Evolutionary conservation across 495 filamentous ascomycete species (phyloP).

Genomic region (Aspergillus bridgeri): DNA sequence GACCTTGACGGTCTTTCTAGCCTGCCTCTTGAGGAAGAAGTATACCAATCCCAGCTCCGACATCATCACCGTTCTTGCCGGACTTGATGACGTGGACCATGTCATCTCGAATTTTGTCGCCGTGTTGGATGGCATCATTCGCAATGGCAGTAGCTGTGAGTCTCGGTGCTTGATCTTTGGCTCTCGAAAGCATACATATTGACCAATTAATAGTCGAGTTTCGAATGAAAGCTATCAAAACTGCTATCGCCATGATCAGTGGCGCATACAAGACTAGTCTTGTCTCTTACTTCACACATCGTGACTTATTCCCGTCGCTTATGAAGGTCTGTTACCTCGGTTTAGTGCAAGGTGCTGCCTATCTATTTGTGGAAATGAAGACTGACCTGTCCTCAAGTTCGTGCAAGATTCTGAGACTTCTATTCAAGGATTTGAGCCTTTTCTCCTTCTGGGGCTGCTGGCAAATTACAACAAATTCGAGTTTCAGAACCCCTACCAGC

Average conservation of each 20-base stretch:
- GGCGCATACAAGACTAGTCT: constrained; percentile 92
- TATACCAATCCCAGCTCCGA: constrained; percentile 96
- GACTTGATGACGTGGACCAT: constrained; percentile 79
- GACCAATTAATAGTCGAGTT: constrained; percentile 50
- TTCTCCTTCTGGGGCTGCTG: constrained; percentile 80
- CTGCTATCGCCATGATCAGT: constrained; percentile 79
- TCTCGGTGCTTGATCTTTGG: constrained; percentile 2
- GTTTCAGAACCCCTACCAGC: constrained; percentile 93
- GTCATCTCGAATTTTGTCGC: constrained; percentile 87
- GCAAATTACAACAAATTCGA: constrained; percentile 99
- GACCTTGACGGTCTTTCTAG: constrained; percentile 89
- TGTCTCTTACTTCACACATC: constrained; percentile 90
- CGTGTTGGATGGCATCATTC: constrained; percentile 74
- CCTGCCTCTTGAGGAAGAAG: constrained; percentile 74
- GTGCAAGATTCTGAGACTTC: constrained; percentile 74
- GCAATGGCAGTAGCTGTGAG: constrained; percentile 70
- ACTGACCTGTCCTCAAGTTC: constrained; percentile 50
- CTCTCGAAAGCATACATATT: constrained; percentile 2
- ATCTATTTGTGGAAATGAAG: background rate
- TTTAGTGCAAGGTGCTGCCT: background rate
- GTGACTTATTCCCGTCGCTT: constrained; percentile 88
- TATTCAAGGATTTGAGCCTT: constrained; percentile 64
- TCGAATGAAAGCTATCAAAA: constrained; percentile 73
- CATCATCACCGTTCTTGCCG: constrained; percentile 84
- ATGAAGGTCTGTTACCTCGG: constrained; percentile 69